Evolutionary conservation across 257 asterid species (phyloP).

Genomic region (Solanum commersonii): DNA sequence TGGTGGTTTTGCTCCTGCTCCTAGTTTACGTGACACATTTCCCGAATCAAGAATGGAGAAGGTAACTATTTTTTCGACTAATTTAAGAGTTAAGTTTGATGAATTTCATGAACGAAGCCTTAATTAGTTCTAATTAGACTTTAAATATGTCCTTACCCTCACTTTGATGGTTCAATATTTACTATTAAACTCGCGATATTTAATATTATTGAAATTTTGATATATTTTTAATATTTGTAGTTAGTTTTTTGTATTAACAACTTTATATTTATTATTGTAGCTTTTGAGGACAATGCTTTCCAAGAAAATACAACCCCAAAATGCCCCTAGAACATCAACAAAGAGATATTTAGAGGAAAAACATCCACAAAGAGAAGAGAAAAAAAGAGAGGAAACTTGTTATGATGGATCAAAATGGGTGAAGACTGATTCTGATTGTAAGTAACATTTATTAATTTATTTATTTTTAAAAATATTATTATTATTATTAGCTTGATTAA

Average conservation of each 20-base stretch:
- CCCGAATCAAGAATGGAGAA: constrained; percentile 90
- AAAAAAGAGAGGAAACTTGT: neutral
- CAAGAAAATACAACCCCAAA: constrained; percentile 49
- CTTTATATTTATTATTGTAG: constrained; percentile 18
- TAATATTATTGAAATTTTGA: neutral
- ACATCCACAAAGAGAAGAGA: constrained; percentile 6
- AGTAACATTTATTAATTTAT: constrained; percentile 9
- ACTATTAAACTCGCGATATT: neutral
- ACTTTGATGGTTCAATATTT: neutral
- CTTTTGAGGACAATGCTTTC: constrained; percentile 75
- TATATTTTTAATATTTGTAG: neutral
- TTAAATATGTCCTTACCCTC: too few species aligned
- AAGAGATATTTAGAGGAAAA: constrained; percentile 45
- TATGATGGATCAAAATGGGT: constrained; percentile 60
- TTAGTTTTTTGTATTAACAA: neutral
- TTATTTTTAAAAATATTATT: neutral
- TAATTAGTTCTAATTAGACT: neutral
- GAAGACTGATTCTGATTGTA: constrained; percentile 86
- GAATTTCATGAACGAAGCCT: neutral
- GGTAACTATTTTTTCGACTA: constrained; percentile 22
- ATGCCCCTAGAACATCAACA: constrained; percentile 30
- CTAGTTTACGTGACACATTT: constrained; percentile 55
- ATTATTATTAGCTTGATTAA: neutral
- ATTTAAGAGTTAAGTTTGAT: neutral
- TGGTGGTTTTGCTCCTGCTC: constrained; percentile 50